Evolutionary conservation across 75 land plant species (phyloP), one percentile per base, ranked within the genome.

Genomic region (Cryptomeria japonica): DNA sequence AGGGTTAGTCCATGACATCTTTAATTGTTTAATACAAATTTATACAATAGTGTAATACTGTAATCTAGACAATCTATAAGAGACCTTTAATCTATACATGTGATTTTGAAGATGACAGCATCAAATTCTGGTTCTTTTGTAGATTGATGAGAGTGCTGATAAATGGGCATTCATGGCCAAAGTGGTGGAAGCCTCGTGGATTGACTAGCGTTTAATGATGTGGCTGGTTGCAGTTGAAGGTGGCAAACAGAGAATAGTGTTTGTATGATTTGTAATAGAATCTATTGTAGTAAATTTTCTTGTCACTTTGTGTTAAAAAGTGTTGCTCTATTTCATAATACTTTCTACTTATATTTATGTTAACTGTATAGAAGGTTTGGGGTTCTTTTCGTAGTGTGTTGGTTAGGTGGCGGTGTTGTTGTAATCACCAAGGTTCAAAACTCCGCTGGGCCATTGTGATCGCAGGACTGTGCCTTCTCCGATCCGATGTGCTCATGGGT

Each of bases 101-200:
- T 36, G 22, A 36, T 79, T 6, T 3, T 36, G 18, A 6, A 37
- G 25, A 79, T 39, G 82, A 79, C 37, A 37, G 42, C 19, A 79
- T 36, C 34, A 49, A 19, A 31, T 32, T 47, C 31, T 15, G 12
- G 55, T 56, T 80, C 8, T 80, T 11, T 25, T 91, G 83, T 92
- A 98, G 99, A 98, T 98, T 86, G 96, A 94, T 83, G 96, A 96
- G 89, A 92, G 94, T 49, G 94, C 95, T 14, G 99, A 98, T 75
- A 91, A 94, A 13, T 98, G 90, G 72, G 80, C 95, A 31, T 98
- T 98, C 87, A 93, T 97, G 93, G 96, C 98, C 12, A 97, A 94
- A 89, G 88, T 94, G 93, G 77, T 93, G 85, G 95, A 86, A 34
- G 93, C 92, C 12, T 61, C 91, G 3, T 98, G 99, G 99, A 83